A percentile compares a stretch with the other conserved stretches of the same genome.
Evolutionary conservation across 1,284 basidiomycete genomes (phyloP).

Genomic region (Cutaneotrichosporon sp.): DNA sequence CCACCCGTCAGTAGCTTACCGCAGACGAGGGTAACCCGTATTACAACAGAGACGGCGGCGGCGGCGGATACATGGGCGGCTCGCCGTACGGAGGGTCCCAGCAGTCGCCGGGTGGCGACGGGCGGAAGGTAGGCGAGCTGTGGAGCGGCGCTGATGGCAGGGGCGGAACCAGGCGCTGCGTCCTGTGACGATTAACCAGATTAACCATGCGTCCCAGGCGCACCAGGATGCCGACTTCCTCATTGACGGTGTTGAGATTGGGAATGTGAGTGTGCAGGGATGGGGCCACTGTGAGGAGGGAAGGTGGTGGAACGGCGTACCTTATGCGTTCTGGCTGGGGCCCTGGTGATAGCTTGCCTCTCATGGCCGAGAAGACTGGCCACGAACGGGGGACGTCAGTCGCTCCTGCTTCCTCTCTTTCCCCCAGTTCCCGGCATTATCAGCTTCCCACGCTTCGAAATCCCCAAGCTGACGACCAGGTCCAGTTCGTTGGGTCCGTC

Average conservation of each 20-base stretch:
- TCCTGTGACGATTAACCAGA: conserved; percentile 79
- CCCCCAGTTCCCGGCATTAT: no score
- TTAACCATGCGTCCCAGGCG: conserved; percentile 69
- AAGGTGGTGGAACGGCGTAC: neutral
- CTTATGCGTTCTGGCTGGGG: no score
- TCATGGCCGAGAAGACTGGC: no score
- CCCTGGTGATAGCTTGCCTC: no score
- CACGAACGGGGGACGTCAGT: no score
- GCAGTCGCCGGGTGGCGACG: conserved; percentile 33
- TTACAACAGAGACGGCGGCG: conserved; percentile 36
- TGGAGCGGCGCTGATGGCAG: conserved; percentile 3
- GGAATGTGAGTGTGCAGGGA: conserved; percentile 27
- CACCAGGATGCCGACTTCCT: conserved; percentile 85
- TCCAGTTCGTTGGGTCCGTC: conserved; percentile 73
- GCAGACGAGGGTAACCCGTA: conserved; percentile 43
- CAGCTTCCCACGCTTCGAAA: neutral
- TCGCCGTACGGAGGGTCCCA: conserved; percentile 36
- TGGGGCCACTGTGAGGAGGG: neutral
- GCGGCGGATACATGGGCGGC: conserved; percentile 33
- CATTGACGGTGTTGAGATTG: conserved; percentile 73
- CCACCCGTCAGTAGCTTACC: neutral
- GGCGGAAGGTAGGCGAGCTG: conserved; percentile 17
- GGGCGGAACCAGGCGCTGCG: conserved; percentile 60
- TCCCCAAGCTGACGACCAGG: conserved; percentile 37
- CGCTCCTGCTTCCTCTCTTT: neutral